phyloP scores from a whole-genome alignment of 2,329 filamentous ascomycete genomes.

The Pseudogymnoascus destructans region DNA sequence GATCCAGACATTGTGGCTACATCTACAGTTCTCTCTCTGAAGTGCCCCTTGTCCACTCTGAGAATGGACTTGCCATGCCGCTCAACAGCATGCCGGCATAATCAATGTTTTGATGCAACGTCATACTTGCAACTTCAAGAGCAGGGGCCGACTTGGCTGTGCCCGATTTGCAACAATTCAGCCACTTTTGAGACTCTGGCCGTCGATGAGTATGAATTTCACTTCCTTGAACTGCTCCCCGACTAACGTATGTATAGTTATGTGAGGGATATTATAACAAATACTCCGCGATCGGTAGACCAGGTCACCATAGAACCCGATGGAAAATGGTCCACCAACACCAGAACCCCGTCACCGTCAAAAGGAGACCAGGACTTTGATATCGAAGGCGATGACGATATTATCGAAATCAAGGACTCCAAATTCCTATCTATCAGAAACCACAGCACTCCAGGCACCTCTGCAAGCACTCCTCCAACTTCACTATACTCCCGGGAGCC shows the following conservation, averaged over 20 bases:
- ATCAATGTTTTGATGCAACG: slow-evolving; percentile 87
- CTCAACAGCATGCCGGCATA: slow-evolving; percentile 68
- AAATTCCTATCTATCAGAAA: slow-evolving; percentile 28
- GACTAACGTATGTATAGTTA: slow-evolving; percentile 41
- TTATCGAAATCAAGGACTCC: slow-evolving; percentile 34
- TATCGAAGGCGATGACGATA: slow-evolving; percentile 34
- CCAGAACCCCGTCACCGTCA: slow-evolving; percentile 17
- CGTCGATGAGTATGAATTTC: slow-evolving; percentile 61
- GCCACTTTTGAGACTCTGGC: slow-evolving; percentile 71
- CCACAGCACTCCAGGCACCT: slow-evolving; percentile 20
- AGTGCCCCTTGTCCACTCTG: slow-evolving; percentile 81
- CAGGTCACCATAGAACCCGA: slow-evolving; percentile 84
- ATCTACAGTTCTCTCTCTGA: slow-evolving; percentile 77
- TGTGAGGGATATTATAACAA: slow-evolving; percentile 71
- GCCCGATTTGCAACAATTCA: slow-evolving; percentile 79
- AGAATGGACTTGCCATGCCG: slow-evolving; percentile 70
- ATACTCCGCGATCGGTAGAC: slow-evolving; percentile 57
- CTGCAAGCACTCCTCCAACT: slow-evolving; percentile 18
- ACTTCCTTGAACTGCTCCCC: neutral
- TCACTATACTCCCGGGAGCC: slow-evolving; percentile 22
- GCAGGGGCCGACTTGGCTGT: slow-evolving; percentile 93
- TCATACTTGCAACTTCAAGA: slow-evolving; percentile 91
- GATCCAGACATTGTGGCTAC: slow-evolving; percentile 85
- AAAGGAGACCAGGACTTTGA: slow-evolving; percentile 22
- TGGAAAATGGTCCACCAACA: slow-evolving; percentile 53